phyloP scores from a whole-genome alignment of 306 rosid genomes.

The Vigna mungo region DNA sequence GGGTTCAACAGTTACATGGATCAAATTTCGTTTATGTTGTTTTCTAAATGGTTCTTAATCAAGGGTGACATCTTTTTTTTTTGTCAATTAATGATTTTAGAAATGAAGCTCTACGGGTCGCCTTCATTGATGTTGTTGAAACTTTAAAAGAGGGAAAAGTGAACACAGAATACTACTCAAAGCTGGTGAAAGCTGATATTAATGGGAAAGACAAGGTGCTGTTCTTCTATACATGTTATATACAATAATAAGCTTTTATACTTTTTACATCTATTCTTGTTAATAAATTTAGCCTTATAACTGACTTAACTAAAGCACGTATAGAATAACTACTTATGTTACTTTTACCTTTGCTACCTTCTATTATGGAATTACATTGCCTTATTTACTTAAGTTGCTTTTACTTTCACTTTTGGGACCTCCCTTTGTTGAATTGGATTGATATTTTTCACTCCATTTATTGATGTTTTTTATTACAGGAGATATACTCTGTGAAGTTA shows the following conservation, averaged over 20 bases:
- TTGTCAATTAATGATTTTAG: constrained; percentile 50
- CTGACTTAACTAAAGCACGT: background rate
- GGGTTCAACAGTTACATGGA: constrained; percentile 32
- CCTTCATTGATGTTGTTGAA: constrained; percentile 88
- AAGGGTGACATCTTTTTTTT: constrained; percentile 29
- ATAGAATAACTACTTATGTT: background rate
- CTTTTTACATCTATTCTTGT: background rate
- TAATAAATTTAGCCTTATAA: background rate
- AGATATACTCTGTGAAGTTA: constrained; percentile 86
- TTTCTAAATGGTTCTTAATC: constrained; percentile 17
- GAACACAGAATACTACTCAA: constrained; percentile 77
- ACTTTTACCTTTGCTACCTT: background rate
- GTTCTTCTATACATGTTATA: constrained; percentile 38
- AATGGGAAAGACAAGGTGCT: constrained; percentile 91
- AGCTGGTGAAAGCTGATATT: constrained; percentile 92
- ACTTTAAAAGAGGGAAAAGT: constrained; percentile 75
- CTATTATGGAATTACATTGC: constrained; percentile 1
- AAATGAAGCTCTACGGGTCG: constrained; percentile 97
- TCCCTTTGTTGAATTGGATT: background rate
- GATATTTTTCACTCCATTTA: constrained; percentile 15
- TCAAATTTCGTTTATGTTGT: constrained; percentile 12
- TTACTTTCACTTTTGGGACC: background rate
- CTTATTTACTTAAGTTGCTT: background rate
- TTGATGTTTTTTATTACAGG: constrained; percentile 58
- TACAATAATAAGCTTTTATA: background rate